phyloP scores from a whole-genome alignment of 768 basidiomycete species.

The Wakefieldia striispora region DNA sequence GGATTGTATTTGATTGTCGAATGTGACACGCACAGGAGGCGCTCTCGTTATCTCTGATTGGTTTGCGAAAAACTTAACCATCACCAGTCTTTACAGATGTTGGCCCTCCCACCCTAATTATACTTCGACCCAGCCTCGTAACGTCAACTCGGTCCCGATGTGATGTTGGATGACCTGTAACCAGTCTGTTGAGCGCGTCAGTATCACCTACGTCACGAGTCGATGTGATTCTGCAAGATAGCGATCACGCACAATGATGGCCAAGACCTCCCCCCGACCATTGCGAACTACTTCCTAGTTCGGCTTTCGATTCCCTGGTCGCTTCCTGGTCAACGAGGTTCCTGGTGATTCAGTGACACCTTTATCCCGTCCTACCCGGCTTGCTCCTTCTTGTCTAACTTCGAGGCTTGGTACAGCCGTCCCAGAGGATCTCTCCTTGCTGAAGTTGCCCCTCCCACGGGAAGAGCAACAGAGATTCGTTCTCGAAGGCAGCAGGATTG shows the following conservation, averaged over 20 bases:
- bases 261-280: slow-evolving; percentile 35
- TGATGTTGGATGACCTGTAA: slow-evolving; percentile 18
- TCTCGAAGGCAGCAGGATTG: slow-evolving; percentile 44
- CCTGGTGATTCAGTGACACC: slow-evolving; percentile 11
- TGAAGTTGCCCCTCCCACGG: slow-evolving; percentile 44
- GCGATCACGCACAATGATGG: slow-evolving; percentile 5
- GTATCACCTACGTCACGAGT: slow-evolving; percentile 2
- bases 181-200: slow-evolving; percentile 11
- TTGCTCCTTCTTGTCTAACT: slow-evolving; percentile 16
- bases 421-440: slow-evolving; percentile 18
- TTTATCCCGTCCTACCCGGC: slow-evolving; percentile 1
- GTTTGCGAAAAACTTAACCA: slow-evolving; percentile 12
- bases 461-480: slow-evolving; percentile 55
- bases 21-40: slow-evolving; percentile 38
- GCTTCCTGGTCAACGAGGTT: slow-evolving; percentile 15
- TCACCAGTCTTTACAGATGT: slow-evolving; percentile 17
- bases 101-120: slow-evolving; percentile 21
- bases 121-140: slow-evolving; percentile 27
- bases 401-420: slow-evolving; percentile 9
- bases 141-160: slow-evolving; percentile 38
- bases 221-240: background rate
- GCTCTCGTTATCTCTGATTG: slow-evolving; percentile 10
- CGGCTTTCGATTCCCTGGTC: slow-evolving; percentile 26
- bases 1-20: slow-evolving; percentile 23
- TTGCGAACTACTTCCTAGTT: slow-evolving; percentile 8